These are phyloP conservation scores for Phytophthora cryptogea DNA, from an alignment of 352 stramenopile species.

Conservation along the genomic window DNA sequence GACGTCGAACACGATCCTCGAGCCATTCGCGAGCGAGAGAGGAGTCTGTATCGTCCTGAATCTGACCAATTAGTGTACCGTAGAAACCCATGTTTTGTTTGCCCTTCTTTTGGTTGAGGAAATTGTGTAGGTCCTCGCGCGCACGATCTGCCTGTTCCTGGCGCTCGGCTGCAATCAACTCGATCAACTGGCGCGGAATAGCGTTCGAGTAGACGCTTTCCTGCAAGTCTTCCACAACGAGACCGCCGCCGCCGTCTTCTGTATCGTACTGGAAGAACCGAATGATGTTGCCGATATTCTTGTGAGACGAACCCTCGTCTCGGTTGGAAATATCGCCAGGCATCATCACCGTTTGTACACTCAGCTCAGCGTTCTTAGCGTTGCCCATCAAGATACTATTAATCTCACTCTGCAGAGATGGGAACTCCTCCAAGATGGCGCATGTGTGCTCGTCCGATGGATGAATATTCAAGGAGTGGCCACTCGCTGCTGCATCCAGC, in stretches of 20 bases:
- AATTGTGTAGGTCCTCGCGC: constrained; percentile 74
- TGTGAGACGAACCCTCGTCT: constrained; percentile 76
- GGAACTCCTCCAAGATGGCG: constrained; percentile 73
- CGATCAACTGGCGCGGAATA: constrained; percentile 83
- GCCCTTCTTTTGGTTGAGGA: constrained; percentile 88
- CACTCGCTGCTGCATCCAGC: constrained; percentile 78
- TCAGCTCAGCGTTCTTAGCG: constrained; percentile 80
- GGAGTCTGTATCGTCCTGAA: constrained; percentile 85
- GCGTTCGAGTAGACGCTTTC: constrained; percentile 78
- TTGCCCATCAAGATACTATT: constrained; percentile 72
- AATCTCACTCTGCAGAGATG: constrained; percentile 67
- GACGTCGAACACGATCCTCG: constrained; percentile 73
- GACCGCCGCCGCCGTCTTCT: constrained; percentile 72
- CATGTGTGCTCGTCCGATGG: constrained; percentile 82
- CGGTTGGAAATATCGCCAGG: constrained; percentile 70
- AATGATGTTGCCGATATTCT: constrained; percentile 90
- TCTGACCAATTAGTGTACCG: constrained; percentile 85
- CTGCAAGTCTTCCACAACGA: constrained; percentile 86
- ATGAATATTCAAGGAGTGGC: constrained; percentile 76
- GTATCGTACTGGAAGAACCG: constrained; percentile 90
- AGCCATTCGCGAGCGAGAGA: constrained; percentile 80
- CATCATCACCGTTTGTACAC: constrained; percentile 90
- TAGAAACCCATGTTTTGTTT: constrained; percentile 86
- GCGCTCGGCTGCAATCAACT: constrained; percentile 76
- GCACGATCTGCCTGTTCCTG: constrained; percentile 83